Evolutionary conservation across 306 rosid genomes (phyloP).

Genomic region (Prunus fruticosa): DNA sequence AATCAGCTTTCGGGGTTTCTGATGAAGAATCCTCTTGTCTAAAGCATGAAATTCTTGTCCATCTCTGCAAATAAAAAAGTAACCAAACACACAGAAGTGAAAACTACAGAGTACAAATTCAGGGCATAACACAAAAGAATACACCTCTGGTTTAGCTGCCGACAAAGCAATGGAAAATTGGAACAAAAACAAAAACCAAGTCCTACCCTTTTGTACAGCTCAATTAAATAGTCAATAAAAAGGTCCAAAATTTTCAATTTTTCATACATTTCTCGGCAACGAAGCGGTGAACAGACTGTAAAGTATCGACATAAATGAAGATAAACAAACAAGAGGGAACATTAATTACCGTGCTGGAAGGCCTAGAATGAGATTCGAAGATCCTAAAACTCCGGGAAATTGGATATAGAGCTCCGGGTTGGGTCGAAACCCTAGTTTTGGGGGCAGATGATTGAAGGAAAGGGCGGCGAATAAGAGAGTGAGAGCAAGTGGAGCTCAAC

Average conservation of each 20-base stretch:
- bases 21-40: slow-evolving; percentile 61
- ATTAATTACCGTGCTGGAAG: slow-evolving; percentile 36
- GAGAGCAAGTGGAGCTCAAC: slow-evolving; percentile 61
- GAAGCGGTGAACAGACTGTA: background rate
- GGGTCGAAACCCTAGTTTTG: slow-evolving; percentile 39
- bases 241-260: background rate
- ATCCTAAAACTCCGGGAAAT: slow-evolving; percentile 53
- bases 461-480: slow-evolving; percentile 48
- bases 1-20: slow-evolving; percentile 48
- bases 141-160: background rate
- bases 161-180: background rate
- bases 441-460: slow-evolving; percentile 36
- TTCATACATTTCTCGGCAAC: background rate
- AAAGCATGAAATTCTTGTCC: slow-evolving; percentile 65
- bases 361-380: slow-evolving; percentile 46
- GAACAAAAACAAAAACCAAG: background rate
- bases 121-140: background rate
- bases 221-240: background rate
- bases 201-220: background rate
- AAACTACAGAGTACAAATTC: background rate
- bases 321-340: background rate
- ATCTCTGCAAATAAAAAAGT: slow-evolving; percentile 46
- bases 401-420: slow-evolving; percentile 32
- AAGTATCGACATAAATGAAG: background rate
- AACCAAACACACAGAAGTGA: background rate